Base-by-base conservation (phyloP, 202 grass and related monocot species). In the Elaeis oleifera region DNA sequence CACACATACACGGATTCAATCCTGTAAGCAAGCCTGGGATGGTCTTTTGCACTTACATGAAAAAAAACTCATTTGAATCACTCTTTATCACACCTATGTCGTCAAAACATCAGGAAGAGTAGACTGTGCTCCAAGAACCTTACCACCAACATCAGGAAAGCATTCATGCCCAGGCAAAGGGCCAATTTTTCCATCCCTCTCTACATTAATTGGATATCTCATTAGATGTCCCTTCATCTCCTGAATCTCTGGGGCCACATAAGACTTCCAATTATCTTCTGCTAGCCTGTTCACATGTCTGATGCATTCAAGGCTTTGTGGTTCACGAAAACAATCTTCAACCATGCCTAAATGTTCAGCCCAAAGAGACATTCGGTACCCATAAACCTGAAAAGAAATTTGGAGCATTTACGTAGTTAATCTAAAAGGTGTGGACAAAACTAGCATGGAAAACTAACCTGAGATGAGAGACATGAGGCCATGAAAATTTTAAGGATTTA, bases 291-390 rank as follows among this genome's bases (percentile, higher is more conserved):
- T 97, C 74, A 97, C 88, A 39, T 25, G 18, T 15, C 48, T 81
- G 48, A 97, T 77, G 18, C 92, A 97, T 56, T 97, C 79, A 19
- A 53, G 1, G 0, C 81, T 70, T 3, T 97, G 69, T 15, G 92
- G 92, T 44, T 29, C 60, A 0, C 14, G 55, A 55, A 91, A 97
- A 64, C 81, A 81, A 19, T 85, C 70, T 63, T 87, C 76, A 24
- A 97, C 23, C 16, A 51, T 61, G 19, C 84, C 87, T 16, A 89
- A 68, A 27, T 96, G 87, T 56, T 96, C 87, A 0, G 84, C 79
- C 91, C 91, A 96, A 6, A 96, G 73, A 3, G 91, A 96, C 91
- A 96, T 96, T 53, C 91, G 61, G 74, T 89, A 96, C 18, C 87
- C 87, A 2, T 96, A 89, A 58, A 96, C 87, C 91, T 96, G 71